Conservation (phyloP, 2,329 filamentous ascomycete genomes). For the Chrysosporium keratinophilum region DNA sequence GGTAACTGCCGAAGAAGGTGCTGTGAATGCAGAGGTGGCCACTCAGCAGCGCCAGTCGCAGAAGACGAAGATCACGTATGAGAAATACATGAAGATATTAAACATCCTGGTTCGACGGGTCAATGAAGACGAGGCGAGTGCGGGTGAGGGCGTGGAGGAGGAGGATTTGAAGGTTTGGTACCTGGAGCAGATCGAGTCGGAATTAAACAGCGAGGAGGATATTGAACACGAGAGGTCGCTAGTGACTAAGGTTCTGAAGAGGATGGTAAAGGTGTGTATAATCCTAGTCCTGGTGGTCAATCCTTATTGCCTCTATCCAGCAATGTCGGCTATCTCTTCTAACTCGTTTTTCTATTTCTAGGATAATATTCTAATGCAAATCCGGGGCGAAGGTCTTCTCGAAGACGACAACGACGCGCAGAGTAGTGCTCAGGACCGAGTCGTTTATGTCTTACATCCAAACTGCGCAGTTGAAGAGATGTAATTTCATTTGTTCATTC, state of each 20-base stretch:
- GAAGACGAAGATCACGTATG: slow-evolving; percentile 86
- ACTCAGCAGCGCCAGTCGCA: slow-evolving; percentile 30
- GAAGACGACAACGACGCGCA: slow-evolving; percentile 57
- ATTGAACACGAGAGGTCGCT: slow-evolving; percentile 63
- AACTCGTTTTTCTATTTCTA: slow-evolving; percentile 18
- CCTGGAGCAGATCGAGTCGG: slow-evolving; percentile 77
- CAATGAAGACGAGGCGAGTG: slow-evolving; percentile 65
- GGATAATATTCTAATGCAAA: slow-evolving; percentile 52
- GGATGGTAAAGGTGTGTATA: slow-evolving; percentile 78
- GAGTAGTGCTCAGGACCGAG: slow-evolving; percentile 35
- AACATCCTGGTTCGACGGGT: slow-evolving; percentile 75
- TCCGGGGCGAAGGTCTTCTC: slow-evolving; percentile 77
- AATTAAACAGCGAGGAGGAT: slow-evolving; percentile 71
- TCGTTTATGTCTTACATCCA: slow-evolving; percentile 84
- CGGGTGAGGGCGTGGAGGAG: slow-evolving; percentile 73
- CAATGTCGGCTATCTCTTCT: background rate
- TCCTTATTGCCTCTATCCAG: background rate
- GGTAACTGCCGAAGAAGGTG: slow-evolving; percentile 36
- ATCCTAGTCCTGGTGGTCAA: background rate
- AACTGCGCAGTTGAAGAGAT: slow-evolving; percentile 71
- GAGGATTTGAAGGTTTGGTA: slow-evolving; percentile 81
- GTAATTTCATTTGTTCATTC: slow-evolving; percentile 11
- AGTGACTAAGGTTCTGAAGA: slow-evolving; percentile 76
- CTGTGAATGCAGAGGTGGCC: slow-evolving; percentile 34
- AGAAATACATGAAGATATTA: slow-evolving; percentile 86